Base-by-base conservation (phyloP, 768 basidiomycete species). In the Mrakia hoshinonis region DNA sequence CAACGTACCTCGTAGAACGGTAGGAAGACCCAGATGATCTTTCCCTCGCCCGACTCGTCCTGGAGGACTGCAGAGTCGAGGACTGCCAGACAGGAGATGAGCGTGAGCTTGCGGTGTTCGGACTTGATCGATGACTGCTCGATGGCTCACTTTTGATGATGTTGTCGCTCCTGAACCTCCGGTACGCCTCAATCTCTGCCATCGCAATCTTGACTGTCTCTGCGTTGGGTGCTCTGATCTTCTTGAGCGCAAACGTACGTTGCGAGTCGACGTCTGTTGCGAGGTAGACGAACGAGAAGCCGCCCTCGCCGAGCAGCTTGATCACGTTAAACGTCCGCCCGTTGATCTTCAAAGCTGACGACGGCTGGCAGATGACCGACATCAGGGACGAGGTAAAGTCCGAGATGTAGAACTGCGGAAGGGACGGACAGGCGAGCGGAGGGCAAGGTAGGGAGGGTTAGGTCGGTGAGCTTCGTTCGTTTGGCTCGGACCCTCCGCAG, bases 161-260 rank as follows among this genome's bases (percentile, higher is more conserved):
- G 79, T 98, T 97, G 24, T 89, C 90, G 79, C 97, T 95, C 78
- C 91, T 93, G 84, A 98, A 98, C 72, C 95, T 85, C 77, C 92
- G 83, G 79, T 96, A 96, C 0, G 96, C 94, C 78, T 95, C 91
- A 24, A 83, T 81, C 78, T 92, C 91, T 76, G 89, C 88, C 69
- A 82, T 78, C 7, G 81, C 82, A 47, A 77, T 77, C 69, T 79
- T 76, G 60, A 98, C 92, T 12, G 87, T 88, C 68, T 95, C 92
- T 7, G 92, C 92, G 51, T 88, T 89, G 1, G 91, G 92, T 83
- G 92, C 94, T 54, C 92, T 85, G 77, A 96, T 94, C 81, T 77
- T 98, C 83, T 99, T 99, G 74, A 99, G 82, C 0, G 96, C 96
- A 76, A 95, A 98, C 83, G 91, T 86, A 74, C 93, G 85, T 85